Evolutionary conservation across 202 grass and related monocot species (phyloP), one percentile per base, ranked within the genome.

Genomic region (Carex arenaria): DNA sequence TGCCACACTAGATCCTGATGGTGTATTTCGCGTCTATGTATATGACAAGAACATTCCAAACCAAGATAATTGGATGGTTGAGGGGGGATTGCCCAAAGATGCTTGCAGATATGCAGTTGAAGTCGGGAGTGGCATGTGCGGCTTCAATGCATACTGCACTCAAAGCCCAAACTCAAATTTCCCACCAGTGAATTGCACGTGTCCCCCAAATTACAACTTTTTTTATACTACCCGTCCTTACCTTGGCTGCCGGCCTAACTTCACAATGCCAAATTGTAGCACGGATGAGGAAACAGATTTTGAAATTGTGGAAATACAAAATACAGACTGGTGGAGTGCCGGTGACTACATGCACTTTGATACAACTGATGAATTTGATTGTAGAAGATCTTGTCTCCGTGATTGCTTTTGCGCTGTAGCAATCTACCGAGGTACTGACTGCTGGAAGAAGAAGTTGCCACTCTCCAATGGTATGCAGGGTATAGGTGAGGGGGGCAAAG

Each of bases 1-100:
- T 61, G 89, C 87, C 34, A 93, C 89, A 47, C 73, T 97, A 26
- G 89, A 88, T 13, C 51, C 83, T 31, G 89, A 93, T 26, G 88
- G 85, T 2, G 85, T 90, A 4, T 82, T 90, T 22, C 42, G 84
- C 53, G 72, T 81, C 8, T 90, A 90, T 43, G 19, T 85, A 51
- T 73, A 87, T 38, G 64, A 72, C 30, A 87, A 81, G 75, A 76
- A 76, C 15, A 14, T 26, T 12, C 40, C 19, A 30, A 8, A 23
- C 17, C 49, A 76, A 1, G 9, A 36, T 11, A 7, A 6, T 10
- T 90, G 88, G 88, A 57, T 3, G 0, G 54, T 14, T 52, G 80
- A 66, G 55, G 2, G 0, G 0, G 28, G 32, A n/a, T 23, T 65
- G 47, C 72, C 80, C 1, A 1, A 13, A 2, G 15, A 84, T 43